Evolutionary conservation across 2,329 filamentous ascomycete species (phyloP), one percentile per base, ranked within the genome.

Genomic region (Epichloe elymi): DNA sequence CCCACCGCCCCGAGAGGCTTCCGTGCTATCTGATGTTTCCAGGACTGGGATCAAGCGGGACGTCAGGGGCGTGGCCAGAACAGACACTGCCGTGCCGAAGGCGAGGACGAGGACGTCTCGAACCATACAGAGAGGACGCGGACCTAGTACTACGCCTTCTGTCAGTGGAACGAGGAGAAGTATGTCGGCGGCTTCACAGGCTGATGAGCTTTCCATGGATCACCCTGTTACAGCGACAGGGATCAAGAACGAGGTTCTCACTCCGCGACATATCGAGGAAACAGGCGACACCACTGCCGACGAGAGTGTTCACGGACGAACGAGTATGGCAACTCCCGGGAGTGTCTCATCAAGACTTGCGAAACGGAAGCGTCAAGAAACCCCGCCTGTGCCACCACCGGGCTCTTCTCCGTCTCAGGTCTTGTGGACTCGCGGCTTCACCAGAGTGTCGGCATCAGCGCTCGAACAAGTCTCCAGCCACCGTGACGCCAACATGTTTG

Each of bases 401-500:
- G 58, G 69, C 55, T 80, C 83, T 30, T 80, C 83, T 30, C 78
- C 80, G 20, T 79, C 79, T 8, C 78, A 87, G 52, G 85, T 90
- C 5, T 72, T 86, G 40, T 86, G 85, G 73, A 88, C 86, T 14
- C 81, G 86, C 46, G 83, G 84, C 46, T 84, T 91, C 60, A 79
- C 83, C 37, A 82, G 84, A 57, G 86, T 88, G 14, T 84, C 82
- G 35, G 78, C 78, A 4, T 83, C 83, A 4, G 82, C 86, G 12
- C 74, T 90, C 56, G 86, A 89, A 61, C 82, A 88, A 59, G 86
- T 90, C 53, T 79, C 81, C 23, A 85, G 82, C 49, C 86, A 90
- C 63, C 83, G 85, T 36, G 80, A 86, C 58, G 86, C 85, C 44
- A 88, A 86, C 57, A 87, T 88, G 67, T 91, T 91, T 61, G 82